These are phyloP conservation scores for Fusarium continuum DNA, from an alignment of 2,329 filamentous ascomycete genomes.

Conservation along the genomic window DNA sequence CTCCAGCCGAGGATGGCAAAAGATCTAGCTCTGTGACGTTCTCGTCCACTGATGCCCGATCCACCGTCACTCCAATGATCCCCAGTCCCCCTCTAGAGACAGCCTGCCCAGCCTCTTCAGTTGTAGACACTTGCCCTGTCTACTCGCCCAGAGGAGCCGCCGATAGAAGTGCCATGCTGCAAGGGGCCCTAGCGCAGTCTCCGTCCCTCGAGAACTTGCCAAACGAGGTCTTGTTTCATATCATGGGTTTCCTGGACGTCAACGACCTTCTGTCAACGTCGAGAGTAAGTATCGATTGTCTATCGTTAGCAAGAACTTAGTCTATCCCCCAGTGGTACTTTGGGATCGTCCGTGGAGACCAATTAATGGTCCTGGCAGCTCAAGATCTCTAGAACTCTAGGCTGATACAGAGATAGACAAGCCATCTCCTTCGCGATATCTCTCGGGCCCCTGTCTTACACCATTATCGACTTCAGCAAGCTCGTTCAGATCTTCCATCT, in stretches of 20 bases:
- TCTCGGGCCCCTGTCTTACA: slow-evolving; percentile 74
- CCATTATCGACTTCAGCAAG: slow-evolving; percentile 66
- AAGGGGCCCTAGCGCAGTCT: background rate
- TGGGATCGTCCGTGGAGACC: background rate
- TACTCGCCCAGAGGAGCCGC: background rate
- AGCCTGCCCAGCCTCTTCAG: slow-evolving; percentile 9
- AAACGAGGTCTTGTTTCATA: slow-evolving; percentile 65
- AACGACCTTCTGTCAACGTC: slow-evolving; percentile 64
- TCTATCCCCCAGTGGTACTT: background rate
- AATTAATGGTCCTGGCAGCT: background rate
- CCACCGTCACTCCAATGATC: slow-evolving; percentile 16
- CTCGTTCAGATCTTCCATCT: slow-evolving; percentile 62
- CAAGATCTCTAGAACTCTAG: slow-evolving; percentile 3
- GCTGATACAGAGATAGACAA: slow-evolving; percentile 57
- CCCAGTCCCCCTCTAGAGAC: slow-evolving; percentile 18
- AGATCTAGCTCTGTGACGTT: slow-evolving; percentile 34
- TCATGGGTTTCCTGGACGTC: slow-evolving; percentile 66
- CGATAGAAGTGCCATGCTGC: background rate
- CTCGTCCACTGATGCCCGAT: slow-evolving; percentile 46
- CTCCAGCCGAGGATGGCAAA: slow-evolving; percentile 18
- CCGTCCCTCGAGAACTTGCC: slow-evolving; percentile 56
- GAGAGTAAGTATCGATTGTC: slow-evolving; percentile 56
- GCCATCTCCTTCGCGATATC: slow-evolving; percentile 68
- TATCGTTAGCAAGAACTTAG: slow-evolving; percentile 1
- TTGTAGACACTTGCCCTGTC: background rate